Evolutionary conservation across 805 yeast genomes (phyloP).

Genomic region (Metschnikowia corniflorae): DNA sequence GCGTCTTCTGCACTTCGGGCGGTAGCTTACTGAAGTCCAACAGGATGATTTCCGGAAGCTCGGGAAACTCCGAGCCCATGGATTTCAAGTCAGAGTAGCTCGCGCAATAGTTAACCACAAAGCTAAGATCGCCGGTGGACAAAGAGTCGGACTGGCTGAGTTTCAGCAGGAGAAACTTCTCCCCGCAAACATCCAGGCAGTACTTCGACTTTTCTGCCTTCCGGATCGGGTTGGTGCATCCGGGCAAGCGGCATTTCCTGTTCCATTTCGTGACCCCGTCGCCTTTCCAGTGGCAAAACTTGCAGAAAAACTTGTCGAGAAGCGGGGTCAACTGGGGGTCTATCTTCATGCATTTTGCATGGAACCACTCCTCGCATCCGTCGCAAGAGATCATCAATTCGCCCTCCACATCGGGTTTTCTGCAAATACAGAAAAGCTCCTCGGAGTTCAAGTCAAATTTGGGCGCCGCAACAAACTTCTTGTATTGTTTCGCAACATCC

Average conservation of each 20-base stretch:
- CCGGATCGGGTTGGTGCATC: slow-evolving; percentile 55
- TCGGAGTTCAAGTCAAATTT: slow-evolving; percentile 50
- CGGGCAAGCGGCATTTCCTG: slow-evolving; percentile 61
- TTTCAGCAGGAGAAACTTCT: slow-evolving; percentile 32
- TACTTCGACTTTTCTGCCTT: slow-evolving; percentile 54
- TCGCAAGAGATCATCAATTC: slow-evolving; percentile 92
- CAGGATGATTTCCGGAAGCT: slow-evolving; percentile 29
- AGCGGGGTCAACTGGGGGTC: slow-evolving; percentile 48
- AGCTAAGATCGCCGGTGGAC: slow-evolving; percentile 21
- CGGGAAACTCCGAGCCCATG: slow-evolving; percentile 43
- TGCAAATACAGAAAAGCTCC: slow-evolving; percentile 73
- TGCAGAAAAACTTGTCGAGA: slow-evolving; percentile 67
- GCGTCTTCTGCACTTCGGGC: slow-evolving; percentile 13
- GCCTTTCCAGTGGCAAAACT: slow-evolving; percentile 58
- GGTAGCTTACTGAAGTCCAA: slow-evolving; percentile 21
- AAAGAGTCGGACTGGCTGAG: slow-evolving; percentile 21
- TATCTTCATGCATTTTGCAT: slow-evolving; percentile 71
- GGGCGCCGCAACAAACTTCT: slow-evolving; percentile 32
- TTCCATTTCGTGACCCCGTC: slow-evolving; percentile 64
- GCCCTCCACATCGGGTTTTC: slow-evolving; percentile 70
- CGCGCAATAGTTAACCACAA: slow-evolving; percentile 22
- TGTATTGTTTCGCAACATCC: slow-evolving; percentile 36
- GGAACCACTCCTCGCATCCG: slow-evolving; percentile 95
- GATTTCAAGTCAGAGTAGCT: slow-evolving; percentile 20
- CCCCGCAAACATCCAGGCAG: slow-evolving; percentile 73